phyloP scores from a whole-genome alignment of 768 basidiomycete genomes.

The Leccinum fibrillosum region DNA sequence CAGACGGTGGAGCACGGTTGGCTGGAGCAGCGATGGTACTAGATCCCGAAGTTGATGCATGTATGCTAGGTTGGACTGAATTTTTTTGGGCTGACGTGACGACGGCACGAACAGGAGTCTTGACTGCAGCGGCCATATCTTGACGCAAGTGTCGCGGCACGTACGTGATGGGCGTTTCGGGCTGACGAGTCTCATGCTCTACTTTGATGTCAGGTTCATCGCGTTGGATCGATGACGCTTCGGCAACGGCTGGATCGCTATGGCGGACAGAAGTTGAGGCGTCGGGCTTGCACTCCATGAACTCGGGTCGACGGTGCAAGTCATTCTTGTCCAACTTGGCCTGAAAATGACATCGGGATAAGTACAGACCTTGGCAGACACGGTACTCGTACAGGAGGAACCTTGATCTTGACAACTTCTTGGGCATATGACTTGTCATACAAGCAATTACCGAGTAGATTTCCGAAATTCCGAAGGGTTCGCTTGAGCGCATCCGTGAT shows the following conservation, averaged over 20 bases:
- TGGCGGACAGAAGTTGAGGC: neutral
- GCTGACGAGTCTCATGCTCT: slow-evolving; percentile 10
- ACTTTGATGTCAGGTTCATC: slow-evolving; percentile 15
- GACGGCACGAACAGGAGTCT: neutral
- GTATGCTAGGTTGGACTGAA: neutral
- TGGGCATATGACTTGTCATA: slow-evolving; percentile 90
- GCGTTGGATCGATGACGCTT: neutral
- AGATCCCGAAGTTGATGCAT: neutral
- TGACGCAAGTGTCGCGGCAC: slow-evolving; percentile 41
- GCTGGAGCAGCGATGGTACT: neutral
- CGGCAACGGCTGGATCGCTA: neutral
- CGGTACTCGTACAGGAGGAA: slow-evolving; percentile 59
- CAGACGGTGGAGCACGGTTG: neutral
- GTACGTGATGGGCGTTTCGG: slow-evolving; percentile 28
- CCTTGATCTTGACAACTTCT: slow-evolving; percentile 85
- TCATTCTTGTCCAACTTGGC: slow-evolving; percentile 65
- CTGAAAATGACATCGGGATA: neutral
- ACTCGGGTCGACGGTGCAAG: slow-evolving; percentile 70
- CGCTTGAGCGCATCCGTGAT: slow-evolving; percentile 94
- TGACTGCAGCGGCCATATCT: slow-evolving; percentile 11
- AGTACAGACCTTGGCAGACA: neutral
- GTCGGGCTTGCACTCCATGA: slow-evolving; percentile 45
- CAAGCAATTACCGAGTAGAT: slow-evolving; percentile 93
- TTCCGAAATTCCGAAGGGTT: slow-evolving; percentile 88
- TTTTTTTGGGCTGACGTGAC: neutral